These are phyloP conservation scores for Lentinula detonsa DNA, from an alignment of 768 basidiomycete genomes.

Conservation along the genomic window DNA sequence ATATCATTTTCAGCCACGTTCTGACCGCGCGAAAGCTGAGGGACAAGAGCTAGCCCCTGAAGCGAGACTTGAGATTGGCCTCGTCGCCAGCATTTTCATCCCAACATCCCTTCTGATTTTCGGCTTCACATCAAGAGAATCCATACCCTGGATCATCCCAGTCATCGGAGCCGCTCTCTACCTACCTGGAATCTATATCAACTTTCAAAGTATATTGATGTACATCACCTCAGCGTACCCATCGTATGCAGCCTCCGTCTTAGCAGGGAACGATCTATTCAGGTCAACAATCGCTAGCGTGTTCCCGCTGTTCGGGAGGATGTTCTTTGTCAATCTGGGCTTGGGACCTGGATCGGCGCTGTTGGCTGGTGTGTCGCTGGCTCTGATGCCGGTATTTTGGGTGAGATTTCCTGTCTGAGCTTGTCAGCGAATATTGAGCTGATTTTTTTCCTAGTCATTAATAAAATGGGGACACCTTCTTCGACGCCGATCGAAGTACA, in stretches of 20 bases:
- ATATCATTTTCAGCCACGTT: slow-evolving; percentile 3
- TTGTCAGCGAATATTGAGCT: background rate
- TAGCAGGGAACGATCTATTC: slow-evolving; percentile 28
- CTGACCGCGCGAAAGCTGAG: background rate
- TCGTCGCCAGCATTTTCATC: slow-evolving; percentile 6
- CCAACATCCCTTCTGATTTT: slow-evolving; percentile 13
- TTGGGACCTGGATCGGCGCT: slow-evolving; percentile 3
- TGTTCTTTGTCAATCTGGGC: background rate
- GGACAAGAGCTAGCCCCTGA: background rate
- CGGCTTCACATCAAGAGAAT: slow-evolving; percentile 22
- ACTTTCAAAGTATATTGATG: slow-evolving; percentile 21
- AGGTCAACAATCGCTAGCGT: slow-evolving; percentile 20
- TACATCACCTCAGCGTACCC: slow-evolving; percentile 27
- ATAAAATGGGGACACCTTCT: slow-evolving; percentile 3
- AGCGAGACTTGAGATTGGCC: slow-evolving; percentile 6
- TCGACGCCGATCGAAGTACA: background rate
- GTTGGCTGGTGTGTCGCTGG: slow-evolving; percentile 3
- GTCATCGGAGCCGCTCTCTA: slow-evolving; percentile 26
- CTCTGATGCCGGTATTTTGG: slow-evolving; percentile 3
- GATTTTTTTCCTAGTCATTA: background rate
- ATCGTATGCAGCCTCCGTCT: slow-evolving; percentile 22
- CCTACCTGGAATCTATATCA: slow-evolving; percentile 22
- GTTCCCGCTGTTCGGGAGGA: slow-evolving; percentile 12
- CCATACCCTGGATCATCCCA: slow-evolving; percentile 28
- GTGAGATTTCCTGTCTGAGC: background rate